phyloP scores from a whole-genome alignment of 164 flowering plant species.

The Echeveria elegans region DNA sequence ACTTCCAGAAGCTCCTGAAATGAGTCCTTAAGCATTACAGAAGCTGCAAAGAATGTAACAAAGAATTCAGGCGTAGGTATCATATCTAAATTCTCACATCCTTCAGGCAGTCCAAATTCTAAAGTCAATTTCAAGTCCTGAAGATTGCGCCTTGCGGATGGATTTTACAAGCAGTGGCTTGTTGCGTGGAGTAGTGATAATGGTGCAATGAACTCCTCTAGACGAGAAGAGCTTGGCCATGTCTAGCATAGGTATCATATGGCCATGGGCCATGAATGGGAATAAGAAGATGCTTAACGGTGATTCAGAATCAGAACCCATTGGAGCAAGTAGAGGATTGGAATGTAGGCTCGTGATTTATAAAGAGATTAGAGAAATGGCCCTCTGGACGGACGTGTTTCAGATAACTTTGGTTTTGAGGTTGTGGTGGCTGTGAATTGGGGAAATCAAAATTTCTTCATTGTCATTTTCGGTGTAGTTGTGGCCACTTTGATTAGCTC shows the following conservation, averaged over 20 bases:
- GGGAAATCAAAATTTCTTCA: too few species aligned
- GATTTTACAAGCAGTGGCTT: constrained; percentile 11
- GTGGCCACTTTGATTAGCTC: too few species aligned
- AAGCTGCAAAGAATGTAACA: constrained; percentile 14
- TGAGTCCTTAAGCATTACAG: constrained; percentile 8
- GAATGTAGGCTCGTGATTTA: too few species aligned
- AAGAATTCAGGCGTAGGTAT: constrained; percentile 6
- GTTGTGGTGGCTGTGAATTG: too few species aligned
- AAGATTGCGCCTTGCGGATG: constrained; percentile 15
- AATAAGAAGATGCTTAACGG: constrained; percentile 5
- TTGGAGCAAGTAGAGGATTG: too few species aligned
- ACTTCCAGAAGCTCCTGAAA: constrained; percentile 16
- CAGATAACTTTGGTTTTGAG: too few species aligned
- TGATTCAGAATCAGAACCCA: too few species aligned
- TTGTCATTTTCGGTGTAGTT: too few species aligned
- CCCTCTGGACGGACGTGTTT: too few species aligned
- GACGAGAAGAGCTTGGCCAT: constrained; percentile 20
- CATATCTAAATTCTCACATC: constrained; percentile 26
- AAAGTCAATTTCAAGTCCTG: neutral
- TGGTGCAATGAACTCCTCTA: constrained; percentile 17
- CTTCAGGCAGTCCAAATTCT: constrained; percentile 24
- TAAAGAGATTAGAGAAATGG: too few species aligned
- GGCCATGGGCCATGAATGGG: constrained; percentile 16
- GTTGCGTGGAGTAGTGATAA: constrained; percentile 27
- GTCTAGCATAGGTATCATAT: constrained; percentile 31